Evolutionary conservation across 2,329 filamentous ascomycete genomes (phyloP).

Genomic region (Fusarium transvaalense): DNA sequence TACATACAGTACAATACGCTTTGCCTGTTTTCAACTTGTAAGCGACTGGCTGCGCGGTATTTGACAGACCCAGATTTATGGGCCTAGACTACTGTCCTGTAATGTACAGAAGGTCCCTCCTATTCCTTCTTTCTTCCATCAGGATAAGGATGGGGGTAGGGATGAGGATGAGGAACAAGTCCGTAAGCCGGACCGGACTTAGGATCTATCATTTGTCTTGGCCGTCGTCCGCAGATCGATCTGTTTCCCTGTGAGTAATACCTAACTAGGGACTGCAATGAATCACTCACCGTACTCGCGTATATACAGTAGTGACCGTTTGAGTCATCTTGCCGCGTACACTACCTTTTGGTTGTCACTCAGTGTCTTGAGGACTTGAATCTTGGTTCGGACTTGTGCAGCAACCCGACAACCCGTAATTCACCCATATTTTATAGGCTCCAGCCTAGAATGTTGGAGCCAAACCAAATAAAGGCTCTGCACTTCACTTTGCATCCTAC

Average conservation of each 20-base stretch:
- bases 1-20: too few species aligned
- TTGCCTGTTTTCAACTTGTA: constrained; percentile 24
- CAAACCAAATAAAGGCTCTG: not conserved
- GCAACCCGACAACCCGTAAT: constrained; percentile 40
- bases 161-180: not conserved
- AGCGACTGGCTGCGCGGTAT: not conserved
- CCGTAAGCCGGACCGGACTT: constrained; percentile 4
- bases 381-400: constrained; percentile 40
- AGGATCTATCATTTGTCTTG: constrained; percentile 6
- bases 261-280: too few species aligned
- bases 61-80: not conserved
- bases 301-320: constrained; percentile 2
- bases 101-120: not conserved
- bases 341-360: constrained; percentile 20
- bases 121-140: not conserved
- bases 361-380: constrained; percentile 5
- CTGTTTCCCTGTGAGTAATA: constrained; percentile 6
- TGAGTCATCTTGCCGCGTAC: constrained; percentile 36
- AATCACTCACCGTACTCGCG: not conserved
- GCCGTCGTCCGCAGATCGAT: not conserved
- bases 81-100: not conserved
- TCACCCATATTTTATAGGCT: not conserved
- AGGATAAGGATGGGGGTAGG: not conserved
- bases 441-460: not conserved
- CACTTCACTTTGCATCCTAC: constrained; percentile 2